Evolutionary conservation across 1,284 basidiomycete genomes (phyloP), one percentile per base, ranked within the genome.

Genomic region (Lentinula novae-zelandiae): DNA sequence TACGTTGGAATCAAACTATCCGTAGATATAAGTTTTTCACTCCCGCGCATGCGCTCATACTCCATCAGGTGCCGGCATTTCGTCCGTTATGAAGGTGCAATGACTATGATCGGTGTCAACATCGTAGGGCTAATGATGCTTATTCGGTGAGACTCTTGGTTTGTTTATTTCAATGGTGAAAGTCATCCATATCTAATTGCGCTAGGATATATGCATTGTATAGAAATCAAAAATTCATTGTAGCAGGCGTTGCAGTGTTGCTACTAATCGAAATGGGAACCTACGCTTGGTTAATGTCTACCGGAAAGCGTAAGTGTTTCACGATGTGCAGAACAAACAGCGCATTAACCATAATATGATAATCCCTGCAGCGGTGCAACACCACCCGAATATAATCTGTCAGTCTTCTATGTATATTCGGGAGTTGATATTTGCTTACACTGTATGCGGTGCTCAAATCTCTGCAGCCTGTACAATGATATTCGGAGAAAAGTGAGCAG

Each of bases 91-190:
- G 81, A 83, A 67, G 82, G 81, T 1, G 71, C 72, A 50, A 80
- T 79, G 66, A 78, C 79, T 1, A 74, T 81, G 40, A 76, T 78
- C 13, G 83, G 81, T 1, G 76, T 84, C 48, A 75, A 78, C 33
- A 69, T 79, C 7, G 77, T 79, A 1, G 80, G 75, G 1, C 62
- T 82, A 15, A 84, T 85, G 82, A 84, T 85, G 83, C 73, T 83
- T 9, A 64, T 84, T 4, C 78, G 83, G 78, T 77, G 57, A 57
- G 38, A 52, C 48, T 17, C 44, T 53, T 7, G 10, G 17, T 40
- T 50, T 36, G 38, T 33, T 13, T 42, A 36, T 7, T 31, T 33
- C 27, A 10, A 17, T 22, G 12, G 17, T 34, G 31, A 39, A 27
- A 27, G 27, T 27, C 2, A 22, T 50, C 40, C 34, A 20, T 31